Evolutionary conservation across 495 filamentous ascomycete genomes (phyloP).

Genomic region (Parachaetomium inaequale): DNA sequence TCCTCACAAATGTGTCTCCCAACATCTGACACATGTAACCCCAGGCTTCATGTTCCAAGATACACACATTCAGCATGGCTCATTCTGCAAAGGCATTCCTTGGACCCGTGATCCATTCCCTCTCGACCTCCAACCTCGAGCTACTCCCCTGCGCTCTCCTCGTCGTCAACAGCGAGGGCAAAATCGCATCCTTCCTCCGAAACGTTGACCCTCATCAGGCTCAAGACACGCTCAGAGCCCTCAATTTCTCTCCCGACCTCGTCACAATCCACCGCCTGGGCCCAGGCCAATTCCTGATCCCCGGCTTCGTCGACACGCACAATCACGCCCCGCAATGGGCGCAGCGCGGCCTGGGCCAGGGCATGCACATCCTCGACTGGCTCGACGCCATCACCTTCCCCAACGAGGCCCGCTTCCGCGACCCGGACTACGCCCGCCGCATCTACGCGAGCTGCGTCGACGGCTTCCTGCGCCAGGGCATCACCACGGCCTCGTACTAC

Average conservation of each 20-base stretch:
- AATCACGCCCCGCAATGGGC: conserved; percentile 64
- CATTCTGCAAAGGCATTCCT: conserved; percentile 36
- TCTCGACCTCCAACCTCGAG: conserved; percentile 38
- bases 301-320: conserved; percentile 63
- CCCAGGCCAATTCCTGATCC: conserved; percentile 54
- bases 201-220: neutral
- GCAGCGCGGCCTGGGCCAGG: conserved; percentile 57
- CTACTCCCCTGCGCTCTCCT: conserved; percentile 49
- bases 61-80: neutral
- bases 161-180: conserved; percentile 40
- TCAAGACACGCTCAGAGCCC: conserved; percentile 6
- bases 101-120: conserved; percentile 53
- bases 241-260: conserved; percentile 18
- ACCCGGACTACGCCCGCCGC: conserved; percentile 49
- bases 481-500: conserved; percentile 66
- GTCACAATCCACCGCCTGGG: conserved; percentile 39
- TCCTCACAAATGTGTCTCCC: too few relatives aligned
- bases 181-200: conserved; percentile 36
- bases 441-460: conserved; percentile 54
- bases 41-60: too few relatives aligned
- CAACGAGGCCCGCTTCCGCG: conserved; percentile 56
- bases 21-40: too few relatives aligned
- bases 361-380: conserved; percentile 59
- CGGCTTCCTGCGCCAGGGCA: conserved; percentile 58
- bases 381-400: conserved; percentile 59